phyloP scores from a whole-genome alignment of 495 filamentous ascomycete genomes.

The Penicillium pulvis region DNA sequence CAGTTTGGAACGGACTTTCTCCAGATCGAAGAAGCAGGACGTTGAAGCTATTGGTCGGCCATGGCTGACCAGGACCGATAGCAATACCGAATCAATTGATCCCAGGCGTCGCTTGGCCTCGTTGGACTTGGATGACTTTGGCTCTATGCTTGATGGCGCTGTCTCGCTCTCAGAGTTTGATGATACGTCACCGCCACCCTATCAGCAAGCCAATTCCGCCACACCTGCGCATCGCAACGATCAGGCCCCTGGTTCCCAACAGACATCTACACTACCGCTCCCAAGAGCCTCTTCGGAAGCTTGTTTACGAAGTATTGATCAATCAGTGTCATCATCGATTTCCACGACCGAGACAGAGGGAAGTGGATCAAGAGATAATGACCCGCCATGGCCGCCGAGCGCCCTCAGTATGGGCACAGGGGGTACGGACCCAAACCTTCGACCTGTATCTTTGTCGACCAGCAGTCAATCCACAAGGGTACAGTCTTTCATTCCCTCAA shows the following conservation, averaged over 20 bases:
- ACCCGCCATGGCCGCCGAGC: slow-evolving; percentile 12
- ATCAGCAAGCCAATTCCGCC: slow-evolving; percentile 24
- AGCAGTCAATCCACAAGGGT: background rate
- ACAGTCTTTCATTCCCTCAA: background rate
- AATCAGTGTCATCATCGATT: slow-evolving; percentile 9
- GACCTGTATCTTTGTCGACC: background rate
- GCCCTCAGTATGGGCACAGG: slow-evolving; percentile 12
- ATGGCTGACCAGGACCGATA: slow-evolving; percentile 38
- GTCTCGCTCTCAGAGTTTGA: slow-evolving; percentile 33
- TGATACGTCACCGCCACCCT: slow-evolving; percentile 34
- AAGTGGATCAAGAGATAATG: slow-evolving; percentile 11
- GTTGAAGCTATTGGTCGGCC: slow-evolving; percentile 46
- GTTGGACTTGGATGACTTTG: slow-evolving; percentile 38
- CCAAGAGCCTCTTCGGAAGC: slow-evolving; percentile 11
- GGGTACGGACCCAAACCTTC: slow-evolving; percentile 1
- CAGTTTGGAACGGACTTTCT: slow-evolving; percentile 23
- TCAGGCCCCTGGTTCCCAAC: slow-evolving; percentile 8
- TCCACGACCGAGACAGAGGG: slow-evolving; percentile 13
- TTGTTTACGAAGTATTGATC: background rate
- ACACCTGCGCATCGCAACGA: slow-evolving; percentile 5
- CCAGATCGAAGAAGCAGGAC: slow-evolving; percentile 38
- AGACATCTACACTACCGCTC: slow-evolving; percentile 9
- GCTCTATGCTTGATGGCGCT: slow-evolving; percentile 40
- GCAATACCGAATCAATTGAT: slow-evolving; percentile 18
- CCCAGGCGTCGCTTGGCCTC: slow-evolving; percentile 32